phyloP scores from a whole-genome alignment of 495 filamentous ascomycete species.

The Penicillium mononematosum region DNA sequence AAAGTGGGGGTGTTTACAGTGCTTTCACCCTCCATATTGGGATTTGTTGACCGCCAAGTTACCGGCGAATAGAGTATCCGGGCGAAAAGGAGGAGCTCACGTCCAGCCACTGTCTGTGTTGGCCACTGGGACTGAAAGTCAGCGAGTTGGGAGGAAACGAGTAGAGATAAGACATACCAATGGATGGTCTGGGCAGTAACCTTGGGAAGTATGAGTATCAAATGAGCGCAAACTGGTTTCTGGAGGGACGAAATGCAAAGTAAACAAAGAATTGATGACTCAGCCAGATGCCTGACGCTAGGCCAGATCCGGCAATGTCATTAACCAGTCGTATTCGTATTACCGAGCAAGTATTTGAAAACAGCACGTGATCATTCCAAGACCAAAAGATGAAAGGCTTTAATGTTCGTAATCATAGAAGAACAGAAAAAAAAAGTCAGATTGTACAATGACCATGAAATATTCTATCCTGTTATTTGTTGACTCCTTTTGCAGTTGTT shows the following conservation, averaged over 20 bases:
- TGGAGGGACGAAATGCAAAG: conserved; percentile 35
- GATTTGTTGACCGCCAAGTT: conserved; percentile 26
- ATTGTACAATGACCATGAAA: neutral
- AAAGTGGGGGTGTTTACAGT: conserved; percentile 27
- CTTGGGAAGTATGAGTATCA: conserved; percentile 4
- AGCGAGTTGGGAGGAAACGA: neutral
- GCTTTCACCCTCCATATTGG: conserved; percentile 41
- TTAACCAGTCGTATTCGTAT: conserved; percentile 7
- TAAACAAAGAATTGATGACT: conserved; percentile 42
- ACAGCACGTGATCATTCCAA: conserved; percentile 19
- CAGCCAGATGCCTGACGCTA: conserved; percentile 20
- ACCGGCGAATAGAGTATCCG: conserved; percentile 31
- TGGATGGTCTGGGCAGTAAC: conserved; percentile 6
- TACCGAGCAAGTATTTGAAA: conserved; percentile 4
- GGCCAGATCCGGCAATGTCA: conserved; percentile 18
- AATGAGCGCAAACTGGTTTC: conserved; percentile 32
- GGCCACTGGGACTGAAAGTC: neutral
- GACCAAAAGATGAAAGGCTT: neutral
- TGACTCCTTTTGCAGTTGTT: neutral
- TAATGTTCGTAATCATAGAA: neutral
- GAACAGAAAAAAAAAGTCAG: neutral
- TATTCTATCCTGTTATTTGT: neutral
- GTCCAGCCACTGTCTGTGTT: conserved; percentile 28
- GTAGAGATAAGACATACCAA: conserved; percentile 12
- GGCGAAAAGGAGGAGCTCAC: conserved; percentile 25